Evolutionary conservation across 352 stramenopile genomes (phyloP), one percentile per base, ranked within the genome.

Genomic region (Phytophthora idaei): DNA sequence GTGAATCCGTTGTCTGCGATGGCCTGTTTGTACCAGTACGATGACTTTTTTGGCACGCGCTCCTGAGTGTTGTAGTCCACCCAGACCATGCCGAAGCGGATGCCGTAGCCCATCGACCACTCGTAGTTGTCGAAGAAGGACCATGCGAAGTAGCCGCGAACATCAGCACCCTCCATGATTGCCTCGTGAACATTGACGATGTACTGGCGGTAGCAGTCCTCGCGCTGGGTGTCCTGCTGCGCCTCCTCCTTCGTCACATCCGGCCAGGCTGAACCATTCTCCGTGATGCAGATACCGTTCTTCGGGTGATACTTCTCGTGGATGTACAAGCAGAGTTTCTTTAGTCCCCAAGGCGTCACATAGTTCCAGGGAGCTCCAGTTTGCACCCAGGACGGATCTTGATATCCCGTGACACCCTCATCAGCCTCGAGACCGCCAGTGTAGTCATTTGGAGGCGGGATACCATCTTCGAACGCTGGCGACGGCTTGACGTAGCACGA

Each of bases 81-180:
- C 74, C 76, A 89, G 65, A 80, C 64, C 42, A 90, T 46, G 1
- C 82, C 82, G 36, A 90, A 88, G 45, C 82, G 82, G 64, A 85
- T 89, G 14, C 54, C 46, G 66, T 86, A 91, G 27, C 79, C 80
- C 41, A 78, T 65, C 2, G 92, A 76, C 94, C 94, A 98, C 70
- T 98, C 93, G 66, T 95, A 98, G 42, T 98, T 98, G 73, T 98
- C 91, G 25, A 97, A 75, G n/a, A 98, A 89, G 51, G 77, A 93
- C 93, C 93, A 98, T 17, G 87, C 89, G 80, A 95, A 98, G 69
- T 97, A 98, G 11, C 87, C 90, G 50, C 82, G 82, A 44, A 90
- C 80, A 58, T 90, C 82, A 2, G 76, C 82, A 27, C 78, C 78
- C 57, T 88, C 54, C 12, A 63, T 53, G 47, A 71, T 42, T 87